Base-by-base conservation (phyloP, 352 stramenopile genomes). In the Elongisporangium senticosum region DNA sequence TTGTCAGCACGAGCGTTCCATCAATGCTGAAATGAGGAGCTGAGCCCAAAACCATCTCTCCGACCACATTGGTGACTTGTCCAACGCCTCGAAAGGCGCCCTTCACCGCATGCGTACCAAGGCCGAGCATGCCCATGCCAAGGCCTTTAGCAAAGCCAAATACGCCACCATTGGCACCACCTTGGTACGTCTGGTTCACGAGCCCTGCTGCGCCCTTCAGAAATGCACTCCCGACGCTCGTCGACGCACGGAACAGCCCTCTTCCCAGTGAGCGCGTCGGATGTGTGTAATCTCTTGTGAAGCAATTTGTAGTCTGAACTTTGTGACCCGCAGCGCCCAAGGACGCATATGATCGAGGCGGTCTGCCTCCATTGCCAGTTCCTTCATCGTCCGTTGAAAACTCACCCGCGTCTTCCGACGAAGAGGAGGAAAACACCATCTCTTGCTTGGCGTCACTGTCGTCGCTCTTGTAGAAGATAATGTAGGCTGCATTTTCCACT, bases 11-110 rank as follows among this genome's bases (percentile, higher is more conserved):
- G 20, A 96, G 62, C 51, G 73, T 84, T 0, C 86, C 86, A 54
- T 96, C 84, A 60, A 96, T 92, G 39, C 83, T 94, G 67, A 94
- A 96, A 58, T 96, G 86, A 17, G 81, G 83, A 14, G 86, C 86
- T 43, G 80, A 83, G 17, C 86, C 86, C 48, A 94, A 66, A 17
- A 94, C 83, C 83, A 94, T 93, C 51, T 96, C 86, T 1, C 86
- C 86, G 2, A 96, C 86, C 14, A 93, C 70, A 50, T 93, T 89
- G 1, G 86, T 96, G 54, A 96, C 85, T 55, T 96, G 86, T 0
- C 86, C 86, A 5, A 96, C 84, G 47, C 84, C 83, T 47, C 86
- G 84, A 39, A 96, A 87, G 20, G 86, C 86, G 19, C 86, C 86
- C 74, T 94, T 94, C 21, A 96, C 83, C 0, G 86, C 90, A 48